Evolutionary conservation across 768 basidiomycete genomes (phyloP).

Genomic region (Hypholoma sublateritium): DNA sequence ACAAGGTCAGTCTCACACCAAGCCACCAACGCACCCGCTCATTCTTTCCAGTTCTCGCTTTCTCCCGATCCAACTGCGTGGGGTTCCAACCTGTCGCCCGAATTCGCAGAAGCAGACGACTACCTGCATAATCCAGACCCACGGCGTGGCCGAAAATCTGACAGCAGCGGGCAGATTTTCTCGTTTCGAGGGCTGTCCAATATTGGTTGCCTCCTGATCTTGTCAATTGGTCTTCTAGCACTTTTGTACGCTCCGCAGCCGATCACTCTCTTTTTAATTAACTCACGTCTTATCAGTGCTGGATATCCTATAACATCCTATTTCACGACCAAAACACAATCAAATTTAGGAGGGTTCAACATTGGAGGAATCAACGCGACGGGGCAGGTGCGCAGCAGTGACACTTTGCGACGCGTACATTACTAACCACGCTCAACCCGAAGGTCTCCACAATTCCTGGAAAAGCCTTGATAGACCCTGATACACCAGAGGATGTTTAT

Average conservation of each 20-base stretch:
- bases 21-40: neutral
- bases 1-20: slow-evolving; percentile 43
- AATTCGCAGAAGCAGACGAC: slow-evolving; percentile 62
- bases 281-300: slow-evolving; percentile 38
- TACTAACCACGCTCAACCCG: neutral
- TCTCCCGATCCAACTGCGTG: slow-evolving; percentile 72
- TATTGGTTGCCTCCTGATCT: slow-evolving; percentile 62
- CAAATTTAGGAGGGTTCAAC: slow-evolving; percentile 63
- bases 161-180: slow-evolving; percentile 47
- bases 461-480: slow-evolving; percentile 73
- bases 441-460: slow-evolving; percentile 60
- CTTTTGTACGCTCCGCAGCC: slow-evolving; percentile 51
- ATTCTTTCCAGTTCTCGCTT: slow-evolving; percentile 57
- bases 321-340: slow-evolving; percentile 44
- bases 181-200: slow-evolving; percentile 72
- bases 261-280: neutral
- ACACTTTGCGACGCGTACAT: neutral
- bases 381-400: slow-evolving; percentile 53
- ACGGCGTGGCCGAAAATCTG: slow-evolving; percentile 55
- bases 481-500: slow-evolving; percentile 66
- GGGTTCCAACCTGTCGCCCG: slow-evolving; percentile 65
- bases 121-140: slow-evolving; percentile 76
- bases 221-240: slow-evolving; percentile 50
- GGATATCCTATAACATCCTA: slow-evolving; percentile 65
- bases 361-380: slow-evolving; percentile 75